phyloP scores from a whole-genome alignment of 2,329 filamentous ascomycete species.

The Atkinsonella hypoxylon region DNA sequence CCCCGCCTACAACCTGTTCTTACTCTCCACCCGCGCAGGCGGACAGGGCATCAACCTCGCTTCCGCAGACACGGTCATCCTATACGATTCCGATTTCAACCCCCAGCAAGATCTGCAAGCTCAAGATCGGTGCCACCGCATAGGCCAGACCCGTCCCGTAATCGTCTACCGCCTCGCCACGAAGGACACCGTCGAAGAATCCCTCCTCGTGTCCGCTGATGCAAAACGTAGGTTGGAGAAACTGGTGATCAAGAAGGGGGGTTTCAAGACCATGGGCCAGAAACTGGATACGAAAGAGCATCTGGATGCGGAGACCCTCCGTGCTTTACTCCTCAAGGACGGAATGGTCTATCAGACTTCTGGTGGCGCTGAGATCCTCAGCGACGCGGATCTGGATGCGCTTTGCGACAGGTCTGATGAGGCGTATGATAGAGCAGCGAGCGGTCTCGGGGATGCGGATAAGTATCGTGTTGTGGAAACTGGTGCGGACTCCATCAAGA shows the following conservation, averaged over 20 bases:
- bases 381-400: constrained; percentile 62
- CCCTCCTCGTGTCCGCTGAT: constrained; percentile 74
- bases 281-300: constrained; percentile 41
- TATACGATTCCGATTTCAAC: constrained; percentile 88
- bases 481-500: constrained; percentile 39
- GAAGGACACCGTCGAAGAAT: constrained; percentile 84
- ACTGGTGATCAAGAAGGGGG: constrained; percentile 87
- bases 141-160: constrained; percentile 85
- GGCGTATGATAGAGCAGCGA: constrained; percentile 60
- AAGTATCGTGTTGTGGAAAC: constrained; percentile 74
- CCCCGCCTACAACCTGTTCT: constrained; percentile 59
- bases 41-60: constrained; percentile 93
- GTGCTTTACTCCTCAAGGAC: constrained; percentile 54
- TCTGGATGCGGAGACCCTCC: constrained; percentile 49
- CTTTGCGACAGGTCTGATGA: constrained; percentile 63
- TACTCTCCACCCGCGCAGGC: constrained; percentile 82
- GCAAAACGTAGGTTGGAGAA: constrained; percentile 88
- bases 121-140: constrained; percentile 88
- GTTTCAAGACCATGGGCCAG: constrained; percentile 59
- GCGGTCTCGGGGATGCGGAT: constrained; percentile 60
- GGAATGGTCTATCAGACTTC: constrained; percentile 52
- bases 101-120: constrained; percentile 95
- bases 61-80: constrained; percentile 79
- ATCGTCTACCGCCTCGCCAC: constrained; percentile 91
- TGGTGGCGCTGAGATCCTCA: constrained; percentile 55